These are phyloP conservation scores for Selaginella tamariscina DNA, from an alignment of 75 land plant genomes.

Conservation along the genomic window DNA sequence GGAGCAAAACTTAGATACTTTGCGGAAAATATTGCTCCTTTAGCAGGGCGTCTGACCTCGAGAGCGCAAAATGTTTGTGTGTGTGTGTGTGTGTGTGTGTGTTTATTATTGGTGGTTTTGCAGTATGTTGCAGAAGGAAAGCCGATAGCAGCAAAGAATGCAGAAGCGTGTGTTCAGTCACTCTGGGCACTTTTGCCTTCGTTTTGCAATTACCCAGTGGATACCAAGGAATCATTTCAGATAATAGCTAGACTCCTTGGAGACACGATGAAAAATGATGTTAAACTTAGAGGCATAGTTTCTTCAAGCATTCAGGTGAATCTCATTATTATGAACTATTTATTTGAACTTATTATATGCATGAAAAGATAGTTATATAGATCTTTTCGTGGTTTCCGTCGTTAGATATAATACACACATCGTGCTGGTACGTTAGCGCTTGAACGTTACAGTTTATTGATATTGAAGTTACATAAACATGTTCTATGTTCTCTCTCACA, in stretches of 20 bases:
- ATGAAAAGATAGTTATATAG: no score
- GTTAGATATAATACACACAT: no score
- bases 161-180: constrained; percentile 57
- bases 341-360: no score
- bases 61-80: constrained; percentile 38
- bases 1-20: constrained; percentile 65
- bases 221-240: constrained; percentile 63
- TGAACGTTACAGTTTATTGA: no score
- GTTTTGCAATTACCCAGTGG: constrained; percentile 85
- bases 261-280: constrained; percentile 39
- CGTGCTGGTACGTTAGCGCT: no score
- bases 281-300: constrained; percentile 62
- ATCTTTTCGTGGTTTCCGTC: no score
- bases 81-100: neutral
- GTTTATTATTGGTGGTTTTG: neutral
- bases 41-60: constrained; percentile 30
- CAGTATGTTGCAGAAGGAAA: constrained; percentile 60
- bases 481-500: no score
- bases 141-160: constrained; percentile 46
- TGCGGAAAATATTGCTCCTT: constrained; percentile 31
- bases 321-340: no score
- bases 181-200: constrained; percentile 88
- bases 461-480: no score
- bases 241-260: constrained; percentile 40
- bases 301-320: constrained; percentile 73